Percentiles rank a stretch among this genome's conserved stretches.
These are phyloP conservation scores for Cercospora sp. DNA, from an alignment of 2,329 filamentous ascomycete genomes.

Conservation along the genomic window DNA sequence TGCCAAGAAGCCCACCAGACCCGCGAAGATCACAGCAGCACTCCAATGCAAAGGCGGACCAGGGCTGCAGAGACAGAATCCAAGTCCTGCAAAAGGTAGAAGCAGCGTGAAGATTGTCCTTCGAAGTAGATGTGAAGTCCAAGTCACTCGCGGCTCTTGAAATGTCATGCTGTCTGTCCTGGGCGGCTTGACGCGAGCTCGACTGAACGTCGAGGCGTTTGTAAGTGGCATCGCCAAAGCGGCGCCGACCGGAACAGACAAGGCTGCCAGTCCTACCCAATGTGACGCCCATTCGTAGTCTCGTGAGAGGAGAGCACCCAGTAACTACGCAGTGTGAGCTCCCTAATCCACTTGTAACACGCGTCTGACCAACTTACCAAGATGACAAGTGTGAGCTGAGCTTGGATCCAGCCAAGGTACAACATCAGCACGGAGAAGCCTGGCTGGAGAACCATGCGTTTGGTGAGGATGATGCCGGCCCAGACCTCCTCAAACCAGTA, in stretches of 20 bases:
- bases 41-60: slow-evolving; percentile 62
- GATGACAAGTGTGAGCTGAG: slow-evolving; percentile 71
- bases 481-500: slow-evolving; percentile 78
- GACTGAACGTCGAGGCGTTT: slow-evolving; percentile 68
- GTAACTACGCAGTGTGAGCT: slow-evolving; percentile 46
- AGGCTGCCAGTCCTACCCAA: slow-evolving; percentile 66
- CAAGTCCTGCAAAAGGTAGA: slow-evolving; percentile 66
- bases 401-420: slow-evolving; percentile 79
- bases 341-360: background rate
- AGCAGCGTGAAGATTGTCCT: slow-evolving; percentile 66
- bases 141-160: slow-evolving; percentile 58
- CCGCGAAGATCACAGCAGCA: slow-evolving; percentile 67
- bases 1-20: slow-evolving; percentile 67
- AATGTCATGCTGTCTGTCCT: slow-evolving; percentile 68
- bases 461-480: slow-evolving; percentile 65
- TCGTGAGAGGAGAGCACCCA: slow-evolving; percentile 70
- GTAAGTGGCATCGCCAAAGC: slow-evolving; percentile 71
- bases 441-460: slow-evolving; percentile 71
- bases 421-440: slow-evolving; percentile 70
- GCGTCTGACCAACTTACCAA: slow-evolving; percentile 51
- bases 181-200: slow-evolving; percentile 59
- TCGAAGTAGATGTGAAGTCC: slow-evolving; percentile 72
- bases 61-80: slow-evolving; percentile 66
- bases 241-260: slow-evolving; percentile 67
- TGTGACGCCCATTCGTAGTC: slow-evolving; percentile 65